Percentiles rank a stretch among this genome's conserved stretches.
phyloP scores from a whole-genome alignment of 495 filamentous ascomycete genomes.

The Tuber magnatum region DNA sequence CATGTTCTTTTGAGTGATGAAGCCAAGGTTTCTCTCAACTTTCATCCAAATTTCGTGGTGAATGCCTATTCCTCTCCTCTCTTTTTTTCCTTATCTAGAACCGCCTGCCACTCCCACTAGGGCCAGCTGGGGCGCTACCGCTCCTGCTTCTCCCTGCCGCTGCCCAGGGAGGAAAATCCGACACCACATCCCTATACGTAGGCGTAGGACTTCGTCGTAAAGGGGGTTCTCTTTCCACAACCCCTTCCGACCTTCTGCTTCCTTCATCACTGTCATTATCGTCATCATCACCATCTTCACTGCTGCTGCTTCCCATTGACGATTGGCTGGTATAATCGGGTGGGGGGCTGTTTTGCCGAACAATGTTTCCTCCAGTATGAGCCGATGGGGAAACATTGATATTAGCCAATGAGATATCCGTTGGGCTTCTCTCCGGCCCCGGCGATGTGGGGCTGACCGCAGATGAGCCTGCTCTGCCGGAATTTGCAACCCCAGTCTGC shows the following conservation, averaged over 20 bases:
- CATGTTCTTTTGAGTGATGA: not conserved
- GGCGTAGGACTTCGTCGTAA: constrained; percentile 33
- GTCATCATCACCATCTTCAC: constrained; percentile 29
- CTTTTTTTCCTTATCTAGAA: constrained; percentile 2
- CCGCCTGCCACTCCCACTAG: constrained; percentile 24
- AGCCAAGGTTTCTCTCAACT: not conserved
- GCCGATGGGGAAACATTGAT: constrained; percentile 40
- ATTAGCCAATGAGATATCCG: constrained; percentile 86
- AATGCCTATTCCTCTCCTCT: not conserved
- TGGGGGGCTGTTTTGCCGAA: constrained; percentile 25
- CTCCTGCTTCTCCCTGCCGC: constrained; percentile 26
- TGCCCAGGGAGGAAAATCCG: constrained; percentile 15
- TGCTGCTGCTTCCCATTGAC: constrained; percentile 22
- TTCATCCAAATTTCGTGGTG: constrained; percentile 17
- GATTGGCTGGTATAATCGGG: constrained; percentile 34
- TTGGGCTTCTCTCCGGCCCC: constrained; percentile 83
- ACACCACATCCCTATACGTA: constrained; percentile 37
- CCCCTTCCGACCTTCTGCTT: constrained; percentile 12
- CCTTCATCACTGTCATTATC: constrained; percentile 24
- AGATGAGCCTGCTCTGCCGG: constrained; percentile 11
- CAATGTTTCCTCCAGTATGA: not conserved
- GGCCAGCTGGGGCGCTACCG: constrained; percentile 38
- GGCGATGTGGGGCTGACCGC: constrained; percentile 61
- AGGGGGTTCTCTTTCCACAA: constrained; percentile 26
- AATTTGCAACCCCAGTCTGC: constrained; percentile 19